Conservation (phyloP, 768 basidiomycete species). For the Mycena floridula region DNA sequence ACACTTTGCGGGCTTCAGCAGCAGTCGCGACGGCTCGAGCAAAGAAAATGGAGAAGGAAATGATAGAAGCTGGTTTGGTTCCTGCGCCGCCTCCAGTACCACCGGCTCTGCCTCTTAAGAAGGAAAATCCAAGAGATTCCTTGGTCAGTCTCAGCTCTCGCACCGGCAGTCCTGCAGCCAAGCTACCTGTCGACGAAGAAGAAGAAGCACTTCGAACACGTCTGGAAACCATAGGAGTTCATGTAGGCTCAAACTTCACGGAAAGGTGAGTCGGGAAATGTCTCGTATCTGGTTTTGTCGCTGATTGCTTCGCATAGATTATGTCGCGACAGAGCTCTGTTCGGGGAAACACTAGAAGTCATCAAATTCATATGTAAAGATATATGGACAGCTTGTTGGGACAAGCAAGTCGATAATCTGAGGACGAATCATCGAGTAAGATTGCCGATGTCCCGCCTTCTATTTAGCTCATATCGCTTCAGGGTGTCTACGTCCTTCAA, state of each 20-base stretch:
- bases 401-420: slow-evolving; percentile 93
- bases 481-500: slow-evolving; percentile 94
- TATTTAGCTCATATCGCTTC: neutral
- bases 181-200: slow-evolving; percentile 49
- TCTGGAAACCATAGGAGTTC: slow-evolving; percentile 78
- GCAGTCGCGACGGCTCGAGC: slow-evolving; percentile 58
- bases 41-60: slow-evolving; percentile 69
- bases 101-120: slow-evolving; percentile 26
- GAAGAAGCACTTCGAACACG: slow-evolving; percentile 65
- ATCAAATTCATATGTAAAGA: slow-evolving; percentile 98
- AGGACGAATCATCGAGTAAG: slow-evolving; percentile 89
- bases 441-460: slow-evolving; percentile 7
- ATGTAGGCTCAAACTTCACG: slow-evolving; percentile 81
- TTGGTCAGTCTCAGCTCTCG: slow-evolving; percentile 33
- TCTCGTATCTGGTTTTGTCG: neutral
- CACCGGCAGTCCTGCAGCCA: slow-evolving; percentile 22
- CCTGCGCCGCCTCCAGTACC: slow-evolving; percentile 38
- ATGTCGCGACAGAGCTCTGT: slow-evolving; percentile 67
- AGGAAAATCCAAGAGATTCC: slow-evolving; percentile 25
- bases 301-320: slow-evolving; percentile 38
- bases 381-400: slow-evolving; percentile 87
- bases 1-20: slow-evolving; percentile 69
- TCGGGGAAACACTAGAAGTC: slow-evolving; percentile 79
- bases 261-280: slow-evolving; percentile 57
- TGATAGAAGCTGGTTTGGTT: slow-evolving; percentile 73